These are phyloP conservation scores for Eruca vesicaria DNA, from an alignment of 441 rosid genomes.

Conservation along the genomic window DNA sequence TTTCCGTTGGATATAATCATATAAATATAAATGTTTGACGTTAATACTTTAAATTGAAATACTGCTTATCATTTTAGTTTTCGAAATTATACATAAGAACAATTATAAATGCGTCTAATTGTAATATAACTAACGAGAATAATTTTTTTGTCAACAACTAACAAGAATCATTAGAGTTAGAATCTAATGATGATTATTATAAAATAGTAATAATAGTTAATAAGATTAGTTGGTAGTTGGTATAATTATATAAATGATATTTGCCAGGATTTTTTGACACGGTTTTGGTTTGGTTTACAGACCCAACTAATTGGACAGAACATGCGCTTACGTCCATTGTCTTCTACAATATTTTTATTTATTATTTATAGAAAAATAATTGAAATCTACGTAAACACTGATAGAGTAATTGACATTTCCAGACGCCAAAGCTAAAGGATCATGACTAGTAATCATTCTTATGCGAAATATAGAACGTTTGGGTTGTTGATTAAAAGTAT, in stretches of 20 bases:
- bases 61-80: slow-evolving; percentile 9
- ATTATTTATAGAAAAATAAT: neutral
- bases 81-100: slow-evolving; percentile 5
- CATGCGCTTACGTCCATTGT: slow-evolving; percentile 8
- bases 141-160: slow-evolving; percentile 5
- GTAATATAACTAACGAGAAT: slow-evolving; percentile 14
- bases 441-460: neutral
- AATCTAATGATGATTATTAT: slow-evolving; percentile 21
- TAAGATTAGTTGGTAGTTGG: slow-evolving; percentile 29
- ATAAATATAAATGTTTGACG: slow-evolving; percentile 11
- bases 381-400: neutral
- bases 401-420: neutral
- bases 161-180: slow-evolving; percentile 2
- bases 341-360: neutral
- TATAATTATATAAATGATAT: slow-evolving; percentile 6
- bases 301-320: slow-evolving; percentile 31
- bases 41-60: slow-evolving; percentile 2
- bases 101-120: neutral
- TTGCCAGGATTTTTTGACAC: slow-evolving; percentile 26
- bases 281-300: slow-evolving; percentile 34
- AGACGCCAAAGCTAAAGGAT: slow-evolving; percentile 13
- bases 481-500: neutral
- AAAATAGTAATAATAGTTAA: neutral
- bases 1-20: neutral
- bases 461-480: neutral